Base-by-base conservation (phyloP, 192 early-diverging fungal genomes). In the Chytriomyces sp. region DNA sequence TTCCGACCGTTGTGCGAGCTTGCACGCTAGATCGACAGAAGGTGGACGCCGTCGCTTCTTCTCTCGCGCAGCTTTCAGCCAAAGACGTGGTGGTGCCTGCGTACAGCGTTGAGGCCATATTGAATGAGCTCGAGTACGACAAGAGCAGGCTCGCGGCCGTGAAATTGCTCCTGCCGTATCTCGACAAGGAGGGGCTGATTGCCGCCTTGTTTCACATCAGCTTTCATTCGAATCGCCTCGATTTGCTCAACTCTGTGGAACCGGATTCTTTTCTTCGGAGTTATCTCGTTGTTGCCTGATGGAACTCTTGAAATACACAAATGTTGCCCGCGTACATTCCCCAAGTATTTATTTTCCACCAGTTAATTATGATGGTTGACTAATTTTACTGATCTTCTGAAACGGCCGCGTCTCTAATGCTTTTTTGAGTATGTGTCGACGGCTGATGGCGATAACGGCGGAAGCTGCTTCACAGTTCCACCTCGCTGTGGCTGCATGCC, bases 11-110 rank as follows among this genome's bases (percentile, higher is more conserved):
- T 5, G 71, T 73, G 53, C 71, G 71, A n/a, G n/a, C 16, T 7
- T 73, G 71, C 71, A 73, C 71, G 0, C 44, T 76, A 45, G 75
- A 76, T 50, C 26, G 75, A 28, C 66, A 76, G 45, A 64, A 67
- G 45, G 24, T 76, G 64, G 64, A 65, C 10, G 71, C 67, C 0
- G 68, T 69, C 4, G 20, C 11, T 7, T 23, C 45, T 18, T 7
- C 45, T 16, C 59, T 47, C 35, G 60, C 53, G 43, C 24, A 43
- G 13, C 50, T 69, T 16, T 20, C 68, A 16, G 48, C 49, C n/a
- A 26, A 23, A 8, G 53, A 7, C 13, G 71, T 62, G 7, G 9
- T 60, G 18, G 57, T 71, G 8, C 71, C 71, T 6, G 43, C 61
- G 18, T 73, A 73, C 44, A 13, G 59, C 20, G 71, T 73, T 7